Percentiles rank a stretch among this genome's conserved stretches.
Evolutionary conservation across 2,329 filamentous ascomycete genomes (phyloP).

Genomic region (Claviceps africana): DNA sequence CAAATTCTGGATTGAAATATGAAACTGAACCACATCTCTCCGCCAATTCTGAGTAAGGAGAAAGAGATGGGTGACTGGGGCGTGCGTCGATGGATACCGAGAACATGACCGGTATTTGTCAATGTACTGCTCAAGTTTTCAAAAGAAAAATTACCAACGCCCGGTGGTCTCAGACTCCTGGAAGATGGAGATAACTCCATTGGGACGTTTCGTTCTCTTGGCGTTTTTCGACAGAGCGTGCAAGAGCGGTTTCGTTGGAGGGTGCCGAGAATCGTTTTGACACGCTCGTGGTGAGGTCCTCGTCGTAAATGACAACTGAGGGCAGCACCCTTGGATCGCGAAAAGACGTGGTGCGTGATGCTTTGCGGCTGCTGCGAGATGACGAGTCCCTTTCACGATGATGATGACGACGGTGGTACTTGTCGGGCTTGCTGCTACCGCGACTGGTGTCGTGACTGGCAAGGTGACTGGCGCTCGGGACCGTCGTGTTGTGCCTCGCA

Average conservation of each 20-base stretch:
- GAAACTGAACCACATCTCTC: not conserved
- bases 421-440: not conserved
- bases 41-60: not conserved
- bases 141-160: not conserved
- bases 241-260: conserved; percentile 8
- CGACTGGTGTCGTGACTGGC: not conserved
- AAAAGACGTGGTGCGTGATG: conserved; percentile 7
- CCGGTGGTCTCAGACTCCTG: conserved; percentile 17
- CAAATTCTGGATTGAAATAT: not conserved
- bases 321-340: conserved; percentile 14
- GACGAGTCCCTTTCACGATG: not conserved
- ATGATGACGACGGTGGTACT: not conserved
- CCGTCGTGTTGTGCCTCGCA: conserved; percentile 7
- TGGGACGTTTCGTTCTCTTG: conserved; percentile 14
- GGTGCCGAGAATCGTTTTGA: conserved; percentile 17
- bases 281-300: conserved; percentile 19
- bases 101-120: not conserved
- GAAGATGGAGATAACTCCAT: conserved; percentile 24
- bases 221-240: conserved; percentile 8
- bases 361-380: conserved; percentile 1
- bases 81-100: too few species aligned
- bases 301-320: conserved; percentile 24
- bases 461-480: conserved; percentile 1
- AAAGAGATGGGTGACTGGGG: too few species aligned
- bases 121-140: not conserved